These are phyloP conservation scores for Clitoria ternatea DNA, from an alignment of 306 rosid species.

Conservation along the genomic window DNA sequence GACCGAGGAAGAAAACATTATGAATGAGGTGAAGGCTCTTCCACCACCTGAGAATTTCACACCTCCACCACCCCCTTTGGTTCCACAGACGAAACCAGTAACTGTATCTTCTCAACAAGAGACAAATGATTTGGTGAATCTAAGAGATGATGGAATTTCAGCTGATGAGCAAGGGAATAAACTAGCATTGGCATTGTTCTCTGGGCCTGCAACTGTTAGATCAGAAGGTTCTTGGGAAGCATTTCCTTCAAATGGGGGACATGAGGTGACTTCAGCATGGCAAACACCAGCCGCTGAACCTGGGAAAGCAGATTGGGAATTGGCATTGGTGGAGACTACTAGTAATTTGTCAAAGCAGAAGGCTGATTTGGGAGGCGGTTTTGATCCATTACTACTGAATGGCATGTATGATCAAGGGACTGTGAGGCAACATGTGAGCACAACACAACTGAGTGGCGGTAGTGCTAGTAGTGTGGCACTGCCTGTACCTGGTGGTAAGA, in stretches of 20 bases:
- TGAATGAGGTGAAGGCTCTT: conserved; percentile 71
- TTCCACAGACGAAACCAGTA: conserved; percentile 12
- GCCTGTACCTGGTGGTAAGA: conserved; percentile 51
- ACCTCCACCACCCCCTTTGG: conserved; percentile 23
- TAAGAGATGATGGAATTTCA: conserved; percentile 55
- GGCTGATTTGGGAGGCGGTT: conserved; percentile 72
- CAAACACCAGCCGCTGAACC: conserved; percentile 67
- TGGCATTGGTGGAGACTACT: conserved; percentile 65
- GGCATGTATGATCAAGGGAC: conserved; percentile 95
- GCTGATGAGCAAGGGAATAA: conserved; percentile 81
- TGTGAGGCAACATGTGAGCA: conserved; percentile 68
- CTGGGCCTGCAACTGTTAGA: conserved; percentile 41
- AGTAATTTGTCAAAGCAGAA: conserved; percentile 64
- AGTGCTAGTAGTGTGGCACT: conserved; percentile 79
- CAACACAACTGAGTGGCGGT: conserved; percentile 54
- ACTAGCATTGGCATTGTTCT: conserved; percentile 71
- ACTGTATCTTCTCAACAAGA: conserved; percentile 25
- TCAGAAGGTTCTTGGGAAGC: conserved; percentile 74
- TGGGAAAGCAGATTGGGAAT: conserved; percentile 86
- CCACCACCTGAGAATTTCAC: conserved; percentile 58
- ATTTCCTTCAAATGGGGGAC: conserved; percentile 55
- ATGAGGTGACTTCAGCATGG: conserved; percentile 76
- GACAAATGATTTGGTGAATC: conserved; percentile 63
- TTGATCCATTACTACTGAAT: conserved; percentile 66
- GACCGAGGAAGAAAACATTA: no score